Evolutionary conservation across 495 filamentous ascomycete genomes (phyloP), one percentile per base, ranked within the genome.

Genomic region (Trichoderma orchidacearum): DNA sequence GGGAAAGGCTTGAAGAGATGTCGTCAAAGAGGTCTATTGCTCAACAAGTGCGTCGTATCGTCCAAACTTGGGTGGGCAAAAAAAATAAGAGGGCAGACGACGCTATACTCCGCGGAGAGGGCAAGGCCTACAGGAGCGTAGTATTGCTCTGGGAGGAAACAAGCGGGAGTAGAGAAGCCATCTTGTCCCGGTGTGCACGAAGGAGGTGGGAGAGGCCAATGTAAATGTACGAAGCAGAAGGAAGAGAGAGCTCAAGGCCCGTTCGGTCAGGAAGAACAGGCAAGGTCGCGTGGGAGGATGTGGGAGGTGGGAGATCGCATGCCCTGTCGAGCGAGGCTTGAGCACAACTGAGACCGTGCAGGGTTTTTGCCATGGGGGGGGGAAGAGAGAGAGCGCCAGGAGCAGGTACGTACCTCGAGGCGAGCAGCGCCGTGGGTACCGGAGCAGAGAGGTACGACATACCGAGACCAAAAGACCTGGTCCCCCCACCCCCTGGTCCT

Each of bases 191-290:
- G 11, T n/a, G 32, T 35, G 12, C 2, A 35, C n/a, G 32, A n/a
- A 17, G n/a, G 41, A 27, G 15, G 41, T 25, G 41, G 36, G 36
- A 41, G 36, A 48, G 38, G 41, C 21, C 21, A 48, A 17, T 48
- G 41, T 48, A 27, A 21, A 41, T 12, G 41, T 25, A 48, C 41
- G 41, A 48, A n/a, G n/a, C n/a, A n/a, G n/a, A n/a, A n/a, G n/a
- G n/a, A n/a, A n/a, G 21, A 8, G 34, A 36, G 34, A 4, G 34
- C 34, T n/a, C n/a, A n/a, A 36, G 21, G 41, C 41, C n/a, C n/a
- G n/a, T 48, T 48, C 41, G 41, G 41, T 48, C 41, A 48, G 41
- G 41, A 48, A 48, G 41, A 48, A 48, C 13, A 48, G 41, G 41
- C 41, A 48, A 48, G 41, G 41, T 48, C 41, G 41, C 41, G 41